phyloP scores from a whole-genome alignment of 257 asterid species.

The Solanum ahanhuiri region DNA sequence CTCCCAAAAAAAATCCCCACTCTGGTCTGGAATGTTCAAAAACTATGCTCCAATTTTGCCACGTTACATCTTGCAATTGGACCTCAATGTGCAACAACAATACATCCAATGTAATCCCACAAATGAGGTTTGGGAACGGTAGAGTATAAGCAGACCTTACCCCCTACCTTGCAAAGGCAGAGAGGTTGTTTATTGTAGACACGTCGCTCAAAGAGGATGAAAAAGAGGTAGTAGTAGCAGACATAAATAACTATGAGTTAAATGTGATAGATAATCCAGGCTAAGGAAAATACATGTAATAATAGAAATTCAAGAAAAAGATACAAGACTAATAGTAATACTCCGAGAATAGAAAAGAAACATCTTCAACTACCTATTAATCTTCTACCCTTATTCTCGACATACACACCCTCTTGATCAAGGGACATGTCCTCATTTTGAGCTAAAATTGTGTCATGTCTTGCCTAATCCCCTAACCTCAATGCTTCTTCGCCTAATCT shows the following conservation, averaged over 20 bases:
- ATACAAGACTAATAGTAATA: not conserved
- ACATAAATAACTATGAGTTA: not conserved
- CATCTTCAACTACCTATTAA: not conserved
- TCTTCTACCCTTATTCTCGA: not conserved
- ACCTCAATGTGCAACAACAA: not conserved
- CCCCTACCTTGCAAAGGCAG: not conserved
- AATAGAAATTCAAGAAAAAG: not conserved
- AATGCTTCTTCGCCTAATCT: not conserved
- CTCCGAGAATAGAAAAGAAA: not conserved
- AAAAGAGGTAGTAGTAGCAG: not conserved
- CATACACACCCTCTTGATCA: not conserved
- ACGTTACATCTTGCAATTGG: not conserved
- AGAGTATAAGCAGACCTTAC: not conserved
- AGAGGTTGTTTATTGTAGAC: not conserved
- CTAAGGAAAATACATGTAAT: not conserved
- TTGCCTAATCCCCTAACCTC: not conserved
- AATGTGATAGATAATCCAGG: not conserved
- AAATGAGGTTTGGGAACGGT: not conserved
- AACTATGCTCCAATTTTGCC: not conserved
- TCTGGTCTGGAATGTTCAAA: not conserved
- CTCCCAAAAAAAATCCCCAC: not conserved
- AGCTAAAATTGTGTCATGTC: not conserved
- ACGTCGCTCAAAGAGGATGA: not conserved
- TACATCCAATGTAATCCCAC: not conserved
- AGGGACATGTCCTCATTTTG: not conserved